phyloP scores from a whole-genome alignment of 2,329 filamentous ascomycete species.

The Trichoderma harzianum region DNA sequence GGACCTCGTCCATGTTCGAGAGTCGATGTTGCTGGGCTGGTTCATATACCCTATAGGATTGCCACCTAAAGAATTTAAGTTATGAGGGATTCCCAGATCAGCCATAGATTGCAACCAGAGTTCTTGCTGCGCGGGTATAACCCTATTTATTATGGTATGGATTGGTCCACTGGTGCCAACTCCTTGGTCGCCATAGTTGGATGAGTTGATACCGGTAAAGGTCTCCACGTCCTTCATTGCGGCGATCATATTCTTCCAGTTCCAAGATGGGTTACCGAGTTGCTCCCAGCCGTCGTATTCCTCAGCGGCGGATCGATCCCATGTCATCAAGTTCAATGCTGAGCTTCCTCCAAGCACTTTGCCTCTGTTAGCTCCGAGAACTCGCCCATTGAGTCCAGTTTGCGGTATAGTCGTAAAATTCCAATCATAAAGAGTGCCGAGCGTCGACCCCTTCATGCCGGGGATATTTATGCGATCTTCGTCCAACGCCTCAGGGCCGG shows the following conservation, averaged over 20 bases:
- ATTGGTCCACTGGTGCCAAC: slow-evolving; percentile 5
- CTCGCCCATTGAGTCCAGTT: slow-evolving; percentile 20
- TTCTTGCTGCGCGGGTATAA: not conserved
- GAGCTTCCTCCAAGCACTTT: slow-evolving; percentile 27
- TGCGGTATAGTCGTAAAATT: slow-evolving; percentile 9
- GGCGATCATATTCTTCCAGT: slow-evolving; percentile 23
- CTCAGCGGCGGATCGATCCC: slow-evolving; percentile 20
- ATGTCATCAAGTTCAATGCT: slow-evolving; percentile 15
- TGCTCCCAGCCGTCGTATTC: slow-evolving; percentile 28
- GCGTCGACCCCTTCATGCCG: not conserved
- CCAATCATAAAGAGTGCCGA: slow-evolving; percentile 8
- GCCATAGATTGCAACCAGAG: slow-evolving; percentile 16
- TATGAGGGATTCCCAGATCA: not conserved
- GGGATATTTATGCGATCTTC: slow-evolving; percentile 5
- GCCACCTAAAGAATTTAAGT: not conserved
- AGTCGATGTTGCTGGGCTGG: not conserved
- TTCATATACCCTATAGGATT: slow-evolving; percentile 11
- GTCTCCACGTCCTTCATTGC: not conserved
- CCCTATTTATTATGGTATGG: not conserved
- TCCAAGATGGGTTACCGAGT: slow-evolving; percentile 30
- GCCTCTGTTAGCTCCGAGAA: slow-evolving; percentile 22
- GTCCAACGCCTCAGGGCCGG: not conserved
- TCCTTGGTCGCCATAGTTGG: not conserved
- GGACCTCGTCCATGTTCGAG: not conserved
- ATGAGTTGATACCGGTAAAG: not conserved